Evolutionary conservation across 2,329 filamentous ascomycete species (phyloP).

Genomic region (Nemania diffusa): DNA sequence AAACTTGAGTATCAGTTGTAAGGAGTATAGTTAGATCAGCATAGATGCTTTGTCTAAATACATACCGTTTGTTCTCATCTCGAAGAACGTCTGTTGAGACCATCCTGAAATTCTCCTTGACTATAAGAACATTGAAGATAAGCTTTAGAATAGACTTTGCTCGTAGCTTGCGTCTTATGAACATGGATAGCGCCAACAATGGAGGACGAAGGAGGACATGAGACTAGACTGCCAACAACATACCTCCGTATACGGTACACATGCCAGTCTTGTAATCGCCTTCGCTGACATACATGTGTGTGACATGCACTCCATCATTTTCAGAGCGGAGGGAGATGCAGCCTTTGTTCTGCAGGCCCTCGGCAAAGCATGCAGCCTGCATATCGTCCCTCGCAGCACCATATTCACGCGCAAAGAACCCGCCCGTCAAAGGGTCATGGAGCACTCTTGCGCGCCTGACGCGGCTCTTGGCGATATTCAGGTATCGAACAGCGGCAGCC

Average conservation of each 20-base stretch:
- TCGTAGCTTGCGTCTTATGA: neutral
- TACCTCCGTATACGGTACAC: conserved; percentile 58
- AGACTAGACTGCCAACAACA: conserved; percentile 42
- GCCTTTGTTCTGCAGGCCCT: conserved; percentile 55
- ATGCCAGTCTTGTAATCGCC: conserved; percentile 54
- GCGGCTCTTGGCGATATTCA: conserved; percentile 51
- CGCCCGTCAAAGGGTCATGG: conserved; percentile 48
- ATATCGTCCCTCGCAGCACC: conserved; percentile 46
- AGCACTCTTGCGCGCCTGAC: conserved; percentile 52
- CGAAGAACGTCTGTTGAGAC: conserved; percentile 56
- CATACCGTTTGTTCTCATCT: conserved; percentile 56
- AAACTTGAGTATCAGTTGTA: neutral
- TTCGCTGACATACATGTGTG: conserved; percentile 54
- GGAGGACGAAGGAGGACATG: neutral
- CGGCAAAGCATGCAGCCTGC: conserved; percentile 53
- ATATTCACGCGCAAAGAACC: conserved; percentile 50
- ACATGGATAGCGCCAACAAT: neutral
- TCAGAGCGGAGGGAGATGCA: conserved; percentile 51
- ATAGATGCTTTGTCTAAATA: neutral
- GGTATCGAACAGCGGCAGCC: conserved; percentile 44
- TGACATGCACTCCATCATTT: conserved; percentile 43
- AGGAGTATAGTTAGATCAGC: neutral
- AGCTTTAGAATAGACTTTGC: conserved; percentile 20
- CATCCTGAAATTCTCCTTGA: conserved; percentile 50
- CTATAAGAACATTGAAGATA: conserved; percentile 38